Evolutionary conservation across 2,329 filamentous ascomycete genomes (phyloP).

Genomic region (Dissoconium aciculare): DNA sequence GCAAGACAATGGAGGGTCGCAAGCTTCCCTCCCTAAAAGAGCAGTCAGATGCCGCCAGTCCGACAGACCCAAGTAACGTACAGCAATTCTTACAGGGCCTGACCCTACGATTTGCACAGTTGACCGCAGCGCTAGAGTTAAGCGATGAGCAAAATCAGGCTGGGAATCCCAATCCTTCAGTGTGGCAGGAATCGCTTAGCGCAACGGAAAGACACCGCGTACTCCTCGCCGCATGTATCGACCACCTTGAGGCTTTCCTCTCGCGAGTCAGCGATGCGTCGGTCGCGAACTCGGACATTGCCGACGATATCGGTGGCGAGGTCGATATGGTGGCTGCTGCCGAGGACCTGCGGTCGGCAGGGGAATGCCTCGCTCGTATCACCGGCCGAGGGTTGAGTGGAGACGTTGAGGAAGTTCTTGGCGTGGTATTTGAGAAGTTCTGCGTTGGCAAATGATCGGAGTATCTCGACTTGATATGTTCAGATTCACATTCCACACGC

Average conservation of each 20-base stretch:
- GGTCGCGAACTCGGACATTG: conserved; percentile 4
- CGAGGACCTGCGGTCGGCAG: conserved; percentile 71
- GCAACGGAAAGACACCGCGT: conserved; percentile 81
- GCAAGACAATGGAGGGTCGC: conserved; percentile 31
- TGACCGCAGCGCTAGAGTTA: conserved; percentile 43
- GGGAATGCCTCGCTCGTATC: conserved; percentile 66
- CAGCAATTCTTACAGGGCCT: conserved; percentile 53
- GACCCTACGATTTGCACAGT: conserved; percentile 48
- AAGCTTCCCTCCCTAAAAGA: too few species aligned
- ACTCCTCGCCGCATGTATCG: conserved; percentile 58
- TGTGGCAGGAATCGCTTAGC: conserved; percentile 71
- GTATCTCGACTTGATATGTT: too few species aligned
- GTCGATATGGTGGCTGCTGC: conserved; percentile 81
- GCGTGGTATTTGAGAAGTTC: conserved; percentile 90
- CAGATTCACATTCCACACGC: background rate
- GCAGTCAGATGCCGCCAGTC: too few species aligned
- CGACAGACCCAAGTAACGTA: conserved; percentile 52
- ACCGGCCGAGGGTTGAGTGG: conserved; percentile 73
- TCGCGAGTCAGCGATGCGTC: conserved; percentile 32
- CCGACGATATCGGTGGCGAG: conserved; percentile 27
- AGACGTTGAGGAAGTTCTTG: conserved; percentile 88
- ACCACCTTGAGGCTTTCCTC: conserved; percentile 60
- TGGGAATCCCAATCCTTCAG: conserved; percentile 41
- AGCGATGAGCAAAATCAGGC: conserved; percentile 20
- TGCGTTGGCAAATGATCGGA: conserved; percentile 27